Conservation (phyloP, 257 asterid species). For the Datura wrightii region DNA sequence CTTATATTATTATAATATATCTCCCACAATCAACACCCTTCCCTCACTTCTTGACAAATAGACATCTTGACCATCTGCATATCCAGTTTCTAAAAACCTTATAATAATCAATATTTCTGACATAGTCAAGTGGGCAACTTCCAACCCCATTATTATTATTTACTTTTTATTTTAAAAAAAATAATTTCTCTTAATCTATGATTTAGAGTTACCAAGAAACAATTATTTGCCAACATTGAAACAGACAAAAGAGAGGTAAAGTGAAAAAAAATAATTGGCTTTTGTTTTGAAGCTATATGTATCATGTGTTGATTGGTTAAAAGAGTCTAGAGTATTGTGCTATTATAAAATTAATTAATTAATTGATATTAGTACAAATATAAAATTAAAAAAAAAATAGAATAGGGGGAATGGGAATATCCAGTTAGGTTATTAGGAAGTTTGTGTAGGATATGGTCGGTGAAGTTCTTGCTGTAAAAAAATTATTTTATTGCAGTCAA, state of each 20-base stretch:
- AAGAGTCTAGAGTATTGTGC: neutral
- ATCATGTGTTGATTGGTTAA: neutral
- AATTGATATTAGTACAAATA: neutral
- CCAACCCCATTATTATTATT: neutral
- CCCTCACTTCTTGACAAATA: neutral
- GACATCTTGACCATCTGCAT: neutral
- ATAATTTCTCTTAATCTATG: neutral
- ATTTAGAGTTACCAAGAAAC: neutral
- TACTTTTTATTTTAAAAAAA: neutral
- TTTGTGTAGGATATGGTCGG: constrained; percentile 26
- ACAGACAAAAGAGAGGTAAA: neutral
- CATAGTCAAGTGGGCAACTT: neutral
- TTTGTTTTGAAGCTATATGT: neutral
- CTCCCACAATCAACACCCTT: too few species aligned
- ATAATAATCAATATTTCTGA: constrained; percentile 12
- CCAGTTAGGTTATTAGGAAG: neutral
- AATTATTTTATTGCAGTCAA: constrained; percentile 14
- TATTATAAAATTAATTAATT: neutral
- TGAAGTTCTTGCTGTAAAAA: neutral
- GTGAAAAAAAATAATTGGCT: neutral
- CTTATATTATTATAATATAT: too few species aligned
- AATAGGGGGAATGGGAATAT: constrained; percentile 27
- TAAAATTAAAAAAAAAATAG: neutral
- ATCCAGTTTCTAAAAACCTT: neutral
- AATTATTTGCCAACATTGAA: constrained; percentile 27